These are phyloP conservation scores for Penicillium sp. DNA, from an alignment of 2,329 filamentous ascomycete species.

Conservation along the genomic window DNA sequence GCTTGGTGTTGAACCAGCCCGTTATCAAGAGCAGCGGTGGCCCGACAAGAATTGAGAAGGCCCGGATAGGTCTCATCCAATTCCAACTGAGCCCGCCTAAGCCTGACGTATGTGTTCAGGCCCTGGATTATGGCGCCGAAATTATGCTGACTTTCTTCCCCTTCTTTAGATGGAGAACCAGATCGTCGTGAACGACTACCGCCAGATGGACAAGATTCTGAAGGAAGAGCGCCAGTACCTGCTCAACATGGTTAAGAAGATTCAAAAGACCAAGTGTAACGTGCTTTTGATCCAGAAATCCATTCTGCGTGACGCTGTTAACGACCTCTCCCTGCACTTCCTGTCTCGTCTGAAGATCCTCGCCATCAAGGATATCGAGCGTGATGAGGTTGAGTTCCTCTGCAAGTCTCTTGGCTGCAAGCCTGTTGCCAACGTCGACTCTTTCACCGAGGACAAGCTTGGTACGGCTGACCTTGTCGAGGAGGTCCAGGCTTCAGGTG, in stretches of 20 bases:
- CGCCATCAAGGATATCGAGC: conserved; percentile 95
- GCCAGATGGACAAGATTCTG: conserved; percentile 99
- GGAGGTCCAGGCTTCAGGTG: conserved; percentile 82
- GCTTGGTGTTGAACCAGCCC: conserved; percentile 85
- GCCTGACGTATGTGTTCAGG: conserved; percentile 69
- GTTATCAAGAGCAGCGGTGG: conserved; percentile 93
- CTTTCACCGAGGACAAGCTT: conserved; percentile 97
- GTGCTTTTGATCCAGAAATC: conserved; percentile 98
- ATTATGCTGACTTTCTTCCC: conserved; percentile 17
- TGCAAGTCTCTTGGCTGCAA: conserved; percentile 99
- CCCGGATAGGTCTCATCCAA: conserved; percentile 92
- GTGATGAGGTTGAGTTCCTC: conserved; percentile 98
- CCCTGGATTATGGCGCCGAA: background rate
- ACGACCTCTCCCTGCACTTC: conserved; percentile 96
- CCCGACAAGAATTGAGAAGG: conserved; percentile 93
- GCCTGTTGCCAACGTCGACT: conserved; percentile 96
- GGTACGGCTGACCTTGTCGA: conserved; percentile 91
- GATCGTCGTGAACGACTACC: conserved; percentile 98
- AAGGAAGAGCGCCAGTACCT: conserved; percentile 99
- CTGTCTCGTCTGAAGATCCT: conserved; percentile 95
- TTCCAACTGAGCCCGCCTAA: conserved; percentile 98
- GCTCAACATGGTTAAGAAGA: conserved; percentile 99
- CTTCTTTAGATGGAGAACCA: conserved; percentile 91
- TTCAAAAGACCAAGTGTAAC: conserved; percentile 99
- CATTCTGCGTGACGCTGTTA: conserved; percentile 94